Conservation (phyloP, 176 grass and related monocot genomes). For the Phoenix dactylifera region DNA sequence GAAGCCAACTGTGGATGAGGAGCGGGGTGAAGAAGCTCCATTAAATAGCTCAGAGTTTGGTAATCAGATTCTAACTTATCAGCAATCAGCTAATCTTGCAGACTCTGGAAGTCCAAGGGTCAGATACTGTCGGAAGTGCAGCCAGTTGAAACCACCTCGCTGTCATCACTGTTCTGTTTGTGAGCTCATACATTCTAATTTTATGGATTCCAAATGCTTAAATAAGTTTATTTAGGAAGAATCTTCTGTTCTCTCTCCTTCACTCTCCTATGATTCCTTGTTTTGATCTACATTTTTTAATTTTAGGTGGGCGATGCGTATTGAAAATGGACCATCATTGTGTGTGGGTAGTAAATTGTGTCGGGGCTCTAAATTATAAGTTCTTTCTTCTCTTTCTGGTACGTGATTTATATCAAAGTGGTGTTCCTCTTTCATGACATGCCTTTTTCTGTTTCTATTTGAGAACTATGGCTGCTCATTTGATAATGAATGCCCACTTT, state of each 20-base stretch:
- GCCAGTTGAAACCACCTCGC: not conserved
- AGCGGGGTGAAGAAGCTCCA: not conserved
- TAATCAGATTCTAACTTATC: not conserved
- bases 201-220: not conserved
- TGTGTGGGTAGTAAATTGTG: not conserved
- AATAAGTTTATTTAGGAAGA: not conserved
- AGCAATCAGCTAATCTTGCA: not conserved
- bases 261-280: not conserved
- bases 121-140: not conserved
- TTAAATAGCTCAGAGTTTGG: not conserved
- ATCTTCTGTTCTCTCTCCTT: not conserved
- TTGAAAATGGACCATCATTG: not conserved
- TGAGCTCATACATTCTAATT: not conserved
- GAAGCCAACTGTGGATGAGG: not conserved
- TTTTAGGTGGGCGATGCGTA: not conserved
- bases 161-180: slow-evolving; percentile 1
- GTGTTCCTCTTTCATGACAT: slow-evolving; percentile 1
- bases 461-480: not conserved
- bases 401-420: slow-evolving; percentile 10
- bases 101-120: not conserved
- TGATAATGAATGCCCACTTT: not conserved
- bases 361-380: not conserved
- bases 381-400: slow-evolving; percentile 3
- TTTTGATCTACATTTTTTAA: not conserved
- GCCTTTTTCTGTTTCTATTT: not conserved